Evolutionary conservation across 2,329 filamentous ascomycete genomes (phyloP), one percentile per base, ranked within the genome.

Genomic region (Scedosporium dehoogii): DNA sequence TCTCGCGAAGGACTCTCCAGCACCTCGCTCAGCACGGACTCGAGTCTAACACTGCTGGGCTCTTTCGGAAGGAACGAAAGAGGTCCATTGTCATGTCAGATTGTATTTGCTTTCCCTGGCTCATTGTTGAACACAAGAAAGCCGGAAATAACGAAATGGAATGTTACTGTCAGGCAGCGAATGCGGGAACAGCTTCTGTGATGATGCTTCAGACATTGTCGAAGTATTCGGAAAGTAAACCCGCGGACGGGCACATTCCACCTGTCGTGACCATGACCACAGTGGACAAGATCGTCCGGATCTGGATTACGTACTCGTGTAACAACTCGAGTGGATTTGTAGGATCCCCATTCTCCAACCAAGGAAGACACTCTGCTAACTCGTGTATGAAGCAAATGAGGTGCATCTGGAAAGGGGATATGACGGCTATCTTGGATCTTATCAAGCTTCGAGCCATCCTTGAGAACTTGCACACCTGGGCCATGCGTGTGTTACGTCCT

Each of bases 121-220:
- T 67, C 3, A 63, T 66, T 38, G 62, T 65, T 1, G 66, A 67
- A n/a, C 63, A 67, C 51, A 64, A 63, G 56, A 66, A 66, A n/a
- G 55, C 59, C 5, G 56, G 61, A 6, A 14, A 58, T 2, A 57
- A 58, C n/a, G 59, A 48, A 1, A 44, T 38, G 14, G 33, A 57
- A 4, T 66, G 65, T 41, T 64, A 66, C 41, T 56, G 56, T 14
- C 42, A 62, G 5, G 65, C 61, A 14, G 66, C 66, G 0, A 65
- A 65, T 23, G 63, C 64, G 7, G 65, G 64, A 1, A 58, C 57
- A 27, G 66, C 65, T 46, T 59, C 64, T 5, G 23, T 66, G 12
- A 60, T 55, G 21, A 62, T 67, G 65, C 55, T 66, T 29, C 56
- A 64, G 33, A 64, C 33, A 27, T 33, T 66, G 33, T 42, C 48